These are phyloP conservation scores for Casuarina glauca DNA, from an alignment of 306 rosid species.

Conservation along the genomic window DNA sequence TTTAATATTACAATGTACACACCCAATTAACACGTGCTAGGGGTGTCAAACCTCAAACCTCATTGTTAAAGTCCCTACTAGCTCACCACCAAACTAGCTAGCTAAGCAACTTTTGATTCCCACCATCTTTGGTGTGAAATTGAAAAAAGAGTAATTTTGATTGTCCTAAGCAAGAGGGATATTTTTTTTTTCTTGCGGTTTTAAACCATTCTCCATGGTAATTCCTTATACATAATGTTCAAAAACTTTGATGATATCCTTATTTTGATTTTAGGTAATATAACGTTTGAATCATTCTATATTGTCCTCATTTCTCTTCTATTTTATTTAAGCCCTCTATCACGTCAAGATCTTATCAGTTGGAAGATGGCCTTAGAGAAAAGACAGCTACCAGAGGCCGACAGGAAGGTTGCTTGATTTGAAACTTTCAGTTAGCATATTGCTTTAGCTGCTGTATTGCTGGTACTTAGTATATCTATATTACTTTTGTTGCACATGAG, in stretches of 20 bases:
- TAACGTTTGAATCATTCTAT: slow-evolving; percentile 14
- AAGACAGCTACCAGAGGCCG: slow-evolving; percentile 87
- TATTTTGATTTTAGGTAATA: slow-evolving; percentile 24
- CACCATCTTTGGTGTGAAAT: too few relatives aligned
- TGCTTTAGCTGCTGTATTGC: slow-evolving; percentile 22
- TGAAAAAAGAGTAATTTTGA: not conserved
- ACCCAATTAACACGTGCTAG: too few relatives aligned
- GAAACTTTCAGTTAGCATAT: slow-evolving; percentile 31
- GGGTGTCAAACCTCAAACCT: too few relatives aligned
- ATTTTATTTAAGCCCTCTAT: slow-evolving; percentile 61
- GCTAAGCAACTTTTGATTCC: too few relatives aligned
- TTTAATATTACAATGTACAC: too few relatives aligned
- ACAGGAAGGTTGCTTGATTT: slow-evolving; percentile 65
- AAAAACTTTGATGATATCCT: slow-evolving; percentile 13
- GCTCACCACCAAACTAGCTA: too few relatives aligned
- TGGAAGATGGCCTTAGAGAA: slow-evolving; percentile 98
- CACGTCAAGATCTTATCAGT: slow-evolving; percentile 98
- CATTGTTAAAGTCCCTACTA: too few relatives aligned
- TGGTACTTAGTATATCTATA: slow-evolving; percentile 29
- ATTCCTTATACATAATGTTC: not conserved
- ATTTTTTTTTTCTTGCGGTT: not conserved
- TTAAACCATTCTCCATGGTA: not conserved
- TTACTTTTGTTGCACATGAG: slow-evolving; percentile 35
- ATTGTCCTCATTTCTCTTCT: slow-evolving; percentile 23
- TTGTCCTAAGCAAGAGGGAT: not conserved